A percentile compares a stretch with the other conserved stretches of the same genome.
Conservation (phyloP, 2,329 filamentous ascomycete species). For the Fusarium hostae region DNA sequence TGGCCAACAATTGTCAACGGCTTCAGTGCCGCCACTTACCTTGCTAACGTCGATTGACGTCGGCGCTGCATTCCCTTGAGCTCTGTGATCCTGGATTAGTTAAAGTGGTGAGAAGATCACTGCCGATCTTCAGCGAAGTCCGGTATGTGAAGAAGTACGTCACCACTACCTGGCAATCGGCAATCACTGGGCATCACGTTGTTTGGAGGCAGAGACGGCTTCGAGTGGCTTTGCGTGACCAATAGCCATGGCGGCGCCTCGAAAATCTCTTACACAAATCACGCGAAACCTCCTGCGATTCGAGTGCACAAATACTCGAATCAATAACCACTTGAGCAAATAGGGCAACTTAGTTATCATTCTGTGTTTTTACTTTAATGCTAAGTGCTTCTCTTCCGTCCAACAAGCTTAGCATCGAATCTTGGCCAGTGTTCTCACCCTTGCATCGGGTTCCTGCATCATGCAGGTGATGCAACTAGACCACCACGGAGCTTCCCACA, state of each 20-base stretch:
- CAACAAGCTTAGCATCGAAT: too few relatives aligned
- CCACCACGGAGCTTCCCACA: not conserved
- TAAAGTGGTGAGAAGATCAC: not conserved
- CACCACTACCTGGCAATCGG: not conserved
- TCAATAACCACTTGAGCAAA: accelerated
- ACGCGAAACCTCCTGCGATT: too few relatives aligned
- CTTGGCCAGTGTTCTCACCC: not conserved
- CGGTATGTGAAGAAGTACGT: conserved; percentile 1
- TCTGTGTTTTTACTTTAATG: too few relatives aligned
- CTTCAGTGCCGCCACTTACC: not conserved
- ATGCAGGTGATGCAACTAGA: not conserved
- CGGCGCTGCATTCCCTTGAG: not conserved
- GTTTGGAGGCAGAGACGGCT: not conserved
- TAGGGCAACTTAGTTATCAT: too few relatives aligned
- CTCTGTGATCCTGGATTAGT: not conserved
- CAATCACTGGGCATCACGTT: not conserved
- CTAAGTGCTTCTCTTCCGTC: not conserved
- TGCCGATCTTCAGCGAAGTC: not conserved
- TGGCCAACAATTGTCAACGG: not conserved
- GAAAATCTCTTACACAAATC: not conserved
- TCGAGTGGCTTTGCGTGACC: not conserved
- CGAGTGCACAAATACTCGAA: not conserved
- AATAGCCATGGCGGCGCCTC: not conserved
- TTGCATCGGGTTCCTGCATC: conserved; percentile 21
- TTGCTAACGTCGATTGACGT: not conserved